Base-by-base conservation (phyloP, 495 filamentous ascomycete genomes). In the Hypomontagnella submonticulosa region DNA sequence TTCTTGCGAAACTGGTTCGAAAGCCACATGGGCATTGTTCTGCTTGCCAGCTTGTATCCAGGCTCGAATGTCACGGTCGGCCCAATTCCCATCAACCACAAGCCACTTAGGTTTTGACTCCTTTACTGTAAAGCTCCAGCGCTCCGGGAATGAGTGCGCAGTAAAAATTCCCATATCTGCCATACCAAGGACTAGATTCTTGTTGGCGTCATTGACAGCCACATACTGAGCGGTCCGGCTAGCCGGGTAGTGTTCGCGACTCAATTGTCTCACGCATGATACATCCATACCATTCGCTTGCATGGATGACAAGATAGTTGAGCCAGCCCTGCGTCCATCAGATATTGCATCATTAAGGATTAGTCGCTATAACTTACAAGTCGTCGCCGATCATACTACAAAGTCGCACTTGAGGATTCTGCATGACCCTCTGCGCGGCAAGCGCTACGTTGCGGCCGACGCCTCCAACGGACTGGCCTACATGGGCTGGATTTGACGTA, bases 111-210 rank as follows among this genome's bases (percentile, higher is more conserved):
- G 89, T 51, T 81, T 83, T 8, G 81, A 76, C 10, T 72, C 76
- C 16, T 76, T 69, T 8, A 92, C 72, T 27, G 87, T 75, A 6
- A 85, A 82, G 41, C 84, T 82, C 89, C 89, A 92, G 70, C 76
- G 84, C 62, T 60, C 70, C 0, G 81, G 73, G 69, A 81, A 81
- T 3, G 73, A 75, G 38, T 80, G 75, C 4, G 63, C 75, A 50
- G 92, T 87, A 60, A 97, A 82, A 71, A 99, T 95, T 49, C 79
- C 80, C 92, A 98, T 97, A 72, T 99, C 95, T 13, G 95, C 92
- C 90, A 97, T 96, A 50, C 92, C 93, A 42, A 97, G 71, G 2
- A 90, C 81, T 8, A 99, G 84, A 57, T 92, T 88, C 68, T 93
- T 95, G 20, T 89, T 84, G 1, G 77, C 79, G 71, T 94, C 91